Evolutionary conservation across 805 yeast genomes (phyloP).

Genomic region (Saturnispora quitensis): DNA sequence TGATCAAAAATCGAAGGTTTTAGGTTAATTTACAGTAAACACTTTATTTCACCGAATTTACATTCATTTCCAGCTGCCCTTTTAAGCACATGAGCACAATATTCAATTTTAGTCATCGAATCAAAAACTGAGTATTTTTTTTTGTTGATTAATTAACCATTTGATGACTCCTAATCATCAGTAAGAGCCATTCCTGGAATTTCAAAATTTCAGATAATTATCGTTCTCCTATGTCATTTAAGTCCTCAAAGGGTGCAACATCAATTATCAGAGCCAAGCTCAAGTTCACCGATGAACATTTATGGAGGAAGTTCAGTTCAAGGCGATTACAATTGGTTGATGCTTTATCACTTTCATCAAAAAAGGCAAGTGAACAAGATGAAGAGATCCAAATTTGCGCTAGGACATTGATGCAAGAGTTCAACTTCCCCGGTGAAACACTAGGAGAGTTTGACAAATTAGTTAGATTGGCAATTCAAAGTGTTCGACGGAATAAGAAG

Average conservation of each 20-base stretch:
- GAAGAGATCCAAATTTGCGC: constrained; percentile 74
- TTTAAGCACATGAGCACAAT: neutral
- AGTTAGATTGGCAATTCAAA: constrained; percentile 89
- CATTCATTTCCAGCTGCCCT: too few species aligned
- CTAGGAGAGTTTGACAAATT: constrained; percentile 75
- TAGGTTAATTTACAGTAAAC: too few species aligned
- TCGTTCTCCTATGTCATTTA: constrained; percentile 7
- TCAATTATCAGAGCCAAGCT: constrained; percentile 46
- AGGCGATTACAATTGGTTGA: constrained; percentile 85
- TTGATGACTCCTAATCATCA: neutral
- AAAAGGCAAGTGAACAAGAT: constrained; percentile 91
- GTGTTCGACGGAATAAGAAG: constrained; percentile 81
- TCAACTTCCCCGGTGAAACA: constrained; percentile 51
- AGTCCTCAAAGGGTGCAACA: constrained; percentile 28
- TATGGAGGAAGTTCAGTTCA: constrained; percentile 89
- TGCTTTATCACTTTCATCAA: constrained; percentile 44
- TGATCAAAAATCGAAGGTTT: too few species aligned
- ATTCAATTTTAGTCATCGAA: constrained; percentile 14
- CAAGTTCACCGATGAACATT: constrained; percentile 68
- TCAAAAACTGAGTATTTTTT: constrained; percentile 19
- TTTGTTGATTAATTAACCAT: neutral
- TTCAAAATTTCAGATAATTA: neutral
- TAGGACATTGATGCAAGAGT: constrained; percentile 64
- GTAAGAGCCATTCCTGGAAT: neutral
- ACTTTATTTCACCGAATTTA: too few species aligned